These are phyloP conservation scores for Pseudogymnoascus sp. DNA, from an alignment of 2,329 filamentous ascomycete genomes.

Conservation along the genomic window DNA sequence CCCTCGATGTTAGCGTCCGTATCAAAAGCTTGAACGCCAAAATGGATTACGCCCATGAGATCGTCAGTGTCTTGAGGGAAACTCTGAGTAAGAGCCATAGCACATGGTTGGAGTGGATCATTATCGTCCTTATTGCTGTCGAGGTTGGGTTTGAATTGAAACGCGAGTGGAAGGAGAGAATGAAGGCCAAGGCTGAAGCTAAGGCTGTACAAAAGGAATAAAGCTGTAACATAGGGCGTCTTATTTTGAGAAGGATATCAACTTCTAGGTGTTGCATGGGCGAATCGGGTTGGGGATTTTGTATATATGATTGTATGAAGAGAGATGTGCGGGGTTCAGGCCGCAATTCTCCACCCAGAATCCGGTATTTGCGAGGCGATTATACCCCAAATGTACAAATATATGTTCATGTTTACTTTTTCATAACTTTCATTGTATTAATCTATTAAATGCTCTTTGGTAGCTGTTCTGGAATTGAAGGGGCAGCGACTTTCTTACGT, in stretches of 20 bases:
- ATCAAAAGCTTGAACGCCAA: constrained; percentile 92
- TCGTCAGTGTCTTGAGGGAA: constrained; percentile 80
- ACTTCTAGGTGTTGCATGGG: background rate
- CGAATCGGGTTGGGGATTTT: background rate
- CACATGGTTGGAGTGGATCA: constrained; percentile 84
- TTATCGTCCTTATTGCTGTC: constrained; percentile 85
- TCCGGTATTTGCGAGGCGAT: background rate
- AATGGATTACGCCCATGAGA: constrained; percentile 96
- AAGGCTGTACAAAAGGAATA: background rate
- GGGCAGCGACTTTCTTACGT: background rate
- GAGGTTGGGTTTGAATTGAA: constrained; percentile 85
- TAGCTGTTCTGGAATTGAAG: background rate
- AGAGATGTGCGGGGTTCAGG: background rate
- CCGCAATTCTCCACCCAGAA: background rate
- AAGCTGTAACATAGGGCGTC: background rate
- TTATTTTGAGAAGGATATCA: background rate
- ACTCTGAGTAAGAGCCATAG: constrained; percentile 86
- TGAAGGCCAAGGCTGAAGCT: background rate
- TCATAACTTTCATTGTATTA: background rate
- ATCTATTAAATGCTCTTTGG: background rate
- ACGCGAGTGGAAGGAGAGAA: constrained; percentile 33
- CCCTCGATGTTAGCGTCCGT: constrained; percentile 81
- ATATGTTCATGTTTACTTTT: background rate
- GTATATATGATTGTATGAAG: background rate
- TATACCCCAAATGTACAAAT: constrained; percentile 5